These are phyloP conservation scores for Leptographium procerum DNA, from an alignment of 2,329 filamentous ascomycete genomes.

Conservation along the genomic window DNA sequence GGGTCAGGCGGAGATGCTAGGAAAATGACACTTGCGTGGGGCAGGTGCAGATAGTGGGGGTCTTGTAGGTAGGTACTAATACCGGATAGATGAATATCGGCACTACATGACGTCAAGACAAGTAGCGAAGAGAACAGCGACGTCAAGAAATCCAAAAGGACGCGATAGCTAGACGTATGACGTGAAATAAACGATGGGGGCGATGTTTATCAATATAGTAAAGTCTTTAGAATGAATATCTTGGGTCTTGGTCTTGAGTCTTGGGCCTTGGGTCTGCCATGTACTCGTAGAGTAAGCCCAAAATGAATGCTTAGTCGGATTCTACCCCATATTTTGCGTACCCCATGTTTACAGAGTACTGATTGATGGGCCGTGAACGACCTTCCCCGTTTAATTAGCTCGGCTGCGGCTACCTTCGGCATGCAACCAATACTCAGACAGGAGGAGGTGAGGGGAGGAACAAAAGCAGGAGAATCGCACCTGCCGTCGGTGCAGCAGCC, in stretches of 20 bases:
- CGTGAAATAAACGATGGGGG: no score
- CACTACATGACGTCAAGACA: not conserved
- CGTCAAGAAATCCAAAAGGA: no score
- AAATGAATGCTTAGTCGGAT: no score
- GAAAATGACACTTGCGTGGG: not conserved
- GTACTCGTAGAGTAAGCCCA: no score
- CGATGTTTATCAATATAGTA: no score
- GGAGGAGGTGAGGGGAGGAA: slow-evolving; percentile 1
- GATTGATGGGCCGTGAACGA: not conserved
- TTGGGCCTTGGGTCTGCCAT: not conserved
- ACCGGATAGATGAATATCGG: not conserved
- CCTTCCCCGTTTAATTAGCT: not conserved
- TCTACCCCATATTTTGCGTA: not conserved
- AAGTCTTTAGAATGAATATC: no score
- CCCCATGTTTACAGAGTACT: not conserved
- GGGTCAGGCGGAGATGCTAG: not conserved
- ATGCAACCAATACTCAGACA: not conserved
- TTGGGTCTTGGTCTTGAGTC: no score
- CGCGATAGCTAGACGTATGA: no score
- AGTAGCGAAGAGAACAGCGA: no score
- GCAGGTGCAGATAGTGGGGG: not conserved
- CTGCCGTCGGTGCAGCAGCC: not conserved
- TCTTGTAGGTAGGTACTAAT: not conserved
- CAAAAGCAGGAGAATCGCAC: not conserved
- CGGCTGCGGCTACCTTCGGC: slow-evolving; percentile 12